Evolutionary conservation across 1,139 yeast genomes (phyloP).

Genomic region (Suhomyces chickasaworum): DNA sequence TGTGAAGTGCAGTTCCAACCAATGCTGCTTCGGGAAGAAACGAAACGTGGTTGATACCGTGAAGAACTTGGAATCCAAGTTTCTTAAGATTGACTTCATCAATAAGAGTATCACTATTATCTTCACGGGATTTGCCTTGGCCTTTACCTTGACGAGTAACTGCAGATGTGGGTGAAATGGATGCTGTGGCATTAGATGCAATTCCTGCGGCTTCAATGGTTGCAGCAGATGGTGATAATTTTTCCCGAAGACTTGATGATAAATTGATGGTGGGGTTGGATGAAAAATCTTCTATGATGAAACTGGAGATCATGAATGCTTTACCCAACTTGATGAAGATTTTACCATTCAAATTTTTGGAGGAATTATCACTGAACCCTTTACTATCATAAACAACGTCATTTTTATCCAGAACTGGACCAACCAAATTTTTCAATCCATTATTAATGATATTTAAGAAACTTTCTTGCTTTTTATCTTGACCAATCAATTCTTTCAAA

Average conservation of each 20-base stretch:
- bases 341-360: conserved; percentile 37
- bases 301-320: conserved; percentile 33
- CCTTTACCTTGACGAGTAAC: neutral
- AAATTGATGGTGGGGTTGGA: conserved; percentile 8
- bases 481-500: conserved; percentile 60
- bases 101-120: conserved; percentile 15
- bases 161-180: conserved; percentile 6
- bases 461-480: conserved; percentile 56
- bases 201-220: conserved; percentile 8
- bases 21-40: conserved; percentile 43
- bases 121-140: neutral
- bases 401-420: conserved; percentile 8
- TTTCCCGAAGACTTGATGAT: neutral
- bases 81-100: conserved; percentile 39
- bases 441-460: conserved; percentile 37
- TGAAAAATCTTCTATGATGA: conserved; percentile 20
- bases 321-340: conserved; percentile 43
- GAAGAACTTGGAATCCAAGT: conserved; percentile 45
- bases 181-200: conserved; percentile 4
- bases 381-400: conserved; percentile 11
- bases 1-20: conserved; percentile 42
- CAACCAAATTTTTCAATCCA: conserved; percentile 35
- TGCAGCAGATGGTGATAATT: conserved; percentile 6
- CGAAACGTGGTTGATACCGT: conserved; percentile 40
- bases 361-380: conserved; percentile 33